Base-by-base conservation (phyloP, 345 rosid species). In the Eucalyptus fibrosa region DNA sequence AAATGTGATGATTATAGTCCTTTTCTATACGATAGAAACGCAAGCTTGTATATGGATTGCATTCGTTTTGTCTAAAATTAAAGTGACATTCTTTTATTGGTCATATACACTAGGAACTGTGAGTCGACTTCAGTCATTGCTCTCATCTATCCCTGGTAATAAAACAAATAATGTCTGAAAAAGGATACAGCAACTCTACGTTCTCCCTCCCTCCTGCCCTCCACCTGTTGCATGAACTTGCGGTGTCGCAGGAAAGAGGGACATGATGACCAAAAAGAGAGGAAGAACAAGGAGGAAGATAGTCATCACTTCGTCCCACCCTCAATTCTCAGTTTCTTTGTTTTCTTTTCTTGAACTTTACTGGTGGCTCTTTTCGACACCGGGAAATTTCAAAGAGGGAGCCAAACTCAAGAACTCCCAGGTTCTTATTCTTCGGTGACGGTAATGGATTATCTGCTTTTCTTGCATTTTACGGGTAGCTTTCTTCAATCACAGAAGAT, bases 361-460 rank as follows among this genome's bases (percentile, higher is more conserved):
- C 26, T 53, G 59, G 59, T 53, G 59, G 26, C 59, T 53, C 59
- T 53, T 0, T 53, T 53, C 59, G 59, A 53, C 26, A 53, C 8
- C 26, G 59, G 10, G 59, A 8, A 53, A 53, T 53, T 53, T 53
- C 59, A 19, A 53, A 53, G 26, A 19, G 59, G 26, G 11, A 53
- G 26, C 59, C 26, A 53, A 53, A 53, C 59, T 8, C 59, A 19
- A 56, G 30, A 56, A 56, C 0, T 56, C 30, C 0, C 62, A 56
- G 13, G 62, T 56, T 56, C 13, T 24, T 56, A 24, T 23, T 56
- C 62, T 56, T 56, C 30, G 30, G 62, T 4, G 62, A 56, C 24
- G 30, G 30, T 10, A 9, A 0, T 10, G 62, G 9, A 56, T 56
- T 24, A 24, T 56, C 0, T 24, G 0, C 3, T 56, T 56, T 56